Evolutionary conservation across 169 alveolate genomes (phyloP), one percentile per base, ranked within the genome.

Genomic region (Eimeria falciformis): DNA sequence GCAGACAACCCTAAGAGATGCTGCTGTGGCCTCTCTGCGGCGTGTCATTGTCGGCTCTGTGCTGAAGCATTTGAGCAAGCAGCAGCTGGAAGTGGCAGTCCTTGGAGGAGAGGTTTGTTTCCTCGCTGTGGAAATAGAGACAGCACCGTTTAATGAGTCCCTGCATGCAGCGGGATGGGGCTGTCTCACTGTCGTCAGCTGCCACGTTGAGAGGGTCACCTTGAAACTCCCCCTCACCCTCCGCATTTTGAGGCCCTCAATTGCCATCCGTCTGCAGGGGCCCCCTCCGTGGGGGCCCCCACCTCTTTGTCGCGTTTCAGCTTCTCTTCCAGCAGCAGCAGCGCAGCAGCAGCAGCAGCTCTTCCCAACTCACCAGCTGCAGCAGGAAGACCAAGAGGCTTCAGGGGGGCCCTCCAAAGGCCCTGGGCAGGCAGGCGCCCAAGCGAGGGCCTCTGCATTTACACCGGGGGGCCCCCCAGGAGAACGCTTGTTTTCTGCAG

Each of bases 131-230:
- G 86, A 77, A 11, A 47, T 77, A 21, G 86, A 77, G 9, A 47
- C 68, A 3, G 58, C 18, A 5, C 43, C 86, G 4, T 29, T 77
- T 9, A 77, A 23, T 9, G 86, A 77, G 58, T 43, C 69, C 1
- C 46, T 77, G 65, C 86, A 77, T 23, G 86, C 86, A 45, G 86
- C 86, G 47, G 86, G 86, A 5, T 77, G 86, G 86, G 86, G 86
- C 46, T 77, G 65, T 33, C 45, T 77, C 3, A 5, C 68, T 2
- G 68, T 77, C 33, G 86, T 77, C n/a, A 77, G 68, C 27, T 77
- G 86, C 47, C 46, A n/a, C 69, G 21, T 77, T 23, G 86, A 56
- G 68, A 17, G 37, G 25, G 14, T 77, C 58, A 77, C 33, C 9
- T 68, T 77, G 14, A 77, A 77, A 17, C 66, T 77, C 23, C 86